Evolutionary conservation across 257 asterid species (phyloP).

Genomic region (Coffea canephora): DNA sequence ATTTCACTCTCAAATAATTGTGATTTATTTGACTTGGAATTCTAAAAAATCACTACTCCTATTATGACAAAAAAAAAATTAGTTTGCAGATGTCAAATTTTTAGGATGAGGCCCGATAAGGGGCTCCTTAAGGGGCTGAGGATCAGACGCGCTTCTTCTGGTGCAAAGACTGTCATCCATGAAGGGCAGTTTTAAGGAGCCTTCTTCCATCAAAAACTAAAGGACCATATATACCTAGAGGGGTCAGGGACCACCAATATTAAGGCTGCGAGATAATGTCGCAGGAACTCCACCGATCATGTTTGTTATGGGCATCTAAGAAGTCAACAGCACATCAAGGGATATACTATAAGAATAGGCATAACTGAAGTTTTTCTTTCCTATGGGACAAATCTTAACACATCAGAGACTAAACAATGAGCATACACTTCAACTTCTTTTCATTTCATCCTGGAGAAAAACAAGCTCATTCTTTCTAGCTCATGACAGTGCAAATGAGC

Average conservation of each 20-base stretch:
- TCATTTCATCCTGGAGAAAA: not conserved
- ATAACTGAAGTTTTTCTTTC: not conserved
- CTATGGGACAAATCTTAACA: not conserved
- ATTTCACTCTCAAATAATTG: too few species aligned
- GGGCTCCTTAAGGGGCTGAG: too few species aligned
- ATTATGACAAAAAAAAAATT: too few species aligned
- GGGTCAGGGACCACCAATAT: conserved; percentile 14
- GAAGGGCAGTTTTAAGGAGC: not conserved
- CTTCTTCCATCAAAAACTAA: conserved; percentile 6
- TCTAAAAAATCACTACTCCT: too few species aligned
- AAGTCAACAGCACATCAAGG: not conserved
- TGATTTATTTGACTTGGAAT: too few species aligned
- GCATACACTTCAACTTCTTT: not conserved
- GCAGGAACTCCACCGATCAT: not conserved
- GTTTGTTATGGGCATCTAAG: not conserved
- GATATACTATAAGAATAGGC: not conserved
- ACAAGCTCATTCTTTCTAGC: not conserved
- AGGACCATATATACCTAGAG: not conserved
- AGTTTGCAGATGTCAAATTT: too few species aligned
- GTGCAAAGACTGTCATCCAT: not conserved
- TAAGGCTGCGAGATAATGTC: not conserved
- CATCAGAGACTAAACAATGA: not conserved
- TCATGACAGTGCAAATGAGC: too few species aligned
- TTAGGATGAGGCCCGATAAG: too few species aligned
- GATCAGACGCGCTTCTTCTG: not conserved